These are phyloP conservation scores for Pyrenopolyporus hunteri DNA, from an alignment of 495 filamentous ascomycete species.

Conservation along the genomic window DNA sequence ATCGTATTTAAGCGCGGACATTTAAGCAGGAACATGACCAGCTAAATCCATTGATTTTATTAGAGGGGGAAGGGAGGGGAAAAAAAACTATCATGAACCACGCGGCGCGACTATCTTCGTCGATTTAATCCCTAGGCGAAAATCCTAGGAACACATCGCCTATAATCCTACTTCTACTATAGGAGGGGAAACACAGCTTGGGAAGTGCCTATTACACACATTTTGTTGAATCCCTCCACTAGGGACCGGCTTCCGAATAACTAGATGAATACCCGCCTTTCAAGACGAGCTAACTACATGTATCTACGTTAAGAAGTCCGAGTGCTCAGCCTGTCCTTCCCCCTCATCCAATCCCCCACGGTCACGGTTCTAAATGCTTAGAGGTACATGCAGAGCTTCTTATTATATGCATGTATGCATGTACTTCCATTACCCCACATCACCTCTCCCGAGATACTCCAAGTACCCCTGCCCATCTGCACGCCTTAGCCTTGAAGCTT, in stretches of 20 bases:
- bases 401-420: neutral
- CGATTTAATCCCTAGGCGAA: no score
- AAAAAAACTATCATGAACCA: no score
- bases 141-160: constrained; percentile 13
- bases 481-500: constrained; percentile 6
- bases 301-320: neutral
- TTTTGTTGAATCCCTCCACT: constrained; percentile 10
- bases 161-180: constrained; percentile 27
- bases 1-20: no score
- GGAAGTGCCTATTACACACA: neutral
- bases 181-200: constrained; percentile 21
- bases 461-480: constrained; percentile 19
- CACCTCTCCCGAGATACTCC: constrained; percentile 22
- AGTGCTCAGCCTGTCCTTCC: neutral
- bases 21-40: no score
- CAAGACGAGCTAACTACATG: neutral
- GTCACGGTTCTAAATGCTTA: neutral
- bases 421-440: constrained; percentile 31
- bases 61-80: no score
- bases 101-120: no score
- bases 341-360: constrained; percentile 8
- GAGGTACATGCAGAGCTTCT: neutral
- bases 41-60: no score
- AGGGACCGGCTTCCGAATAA: constrained; percentile 3
- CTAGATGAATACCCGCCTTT: neutral